Evolutionary conservation across 2,329 filamentous ascomycete genomes (phyloP), one percentile per base, ranked within the genome.

Genomic region (Calycina herbarum): DNA sequence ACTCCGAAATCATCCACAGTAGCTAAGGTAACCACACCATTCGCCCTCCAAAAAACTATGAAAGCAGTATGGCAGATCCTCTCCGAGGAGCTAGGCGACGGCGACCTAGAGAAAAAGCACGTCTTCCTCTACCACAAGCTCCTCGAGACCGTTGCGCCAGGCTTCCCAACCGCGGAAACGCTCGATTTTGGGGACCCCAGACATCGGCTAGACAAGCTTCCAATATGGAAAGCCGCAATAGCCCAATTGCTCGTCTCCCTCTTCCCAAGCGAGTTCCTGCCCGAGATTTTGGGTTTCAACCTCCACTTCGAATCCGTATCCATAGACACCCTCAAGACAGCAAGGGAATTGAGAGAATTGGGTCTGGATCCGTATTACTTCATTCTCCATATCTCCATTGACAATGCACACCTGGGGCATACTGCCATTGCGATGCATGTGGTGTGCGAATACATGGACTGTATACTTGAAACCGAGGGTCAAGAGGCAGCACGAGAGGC

Each of bases 251-350:
- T 80, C 3, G 75, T 84, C 10, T 83, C 81, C 0, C 74, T 84
- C 0, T 84, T 82, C 45, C 79, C 81, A 0, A 68, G 81, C 42
- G 78, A 83, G 7, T 82, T 83, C 67, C 67, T 85, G 2, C 82
- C 82, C 0, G 82, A 84, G 70, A 80, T 82, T 3, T 72, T 84
- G 3, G 81, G 82, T 0, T 84, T 83, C 69, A 85, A 83, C 68
- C 75, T 84, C 73, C 78, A 81, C 31, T 84, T 79, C 63, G 82
- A 85, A 68, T 71, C 73, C 33, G 61, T 82, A 15, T 76, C 78
- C 1, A 67, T 80, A 20, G 77, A 79, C 62, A 75, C 79, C 1
- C 68, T 82, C 64, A 76, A 76, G 56, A 78, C 78, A 0, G 73
- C 77, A 5, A 76, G 79, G 45, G 82, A 84, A 70, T 73, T 83